Evolutionary conservation across 2,329 filamentous ascomycete species (phyloP), one percentile per base, ranked within the genome.

Genomic region (Microthyrium microscopicum): DNA sequence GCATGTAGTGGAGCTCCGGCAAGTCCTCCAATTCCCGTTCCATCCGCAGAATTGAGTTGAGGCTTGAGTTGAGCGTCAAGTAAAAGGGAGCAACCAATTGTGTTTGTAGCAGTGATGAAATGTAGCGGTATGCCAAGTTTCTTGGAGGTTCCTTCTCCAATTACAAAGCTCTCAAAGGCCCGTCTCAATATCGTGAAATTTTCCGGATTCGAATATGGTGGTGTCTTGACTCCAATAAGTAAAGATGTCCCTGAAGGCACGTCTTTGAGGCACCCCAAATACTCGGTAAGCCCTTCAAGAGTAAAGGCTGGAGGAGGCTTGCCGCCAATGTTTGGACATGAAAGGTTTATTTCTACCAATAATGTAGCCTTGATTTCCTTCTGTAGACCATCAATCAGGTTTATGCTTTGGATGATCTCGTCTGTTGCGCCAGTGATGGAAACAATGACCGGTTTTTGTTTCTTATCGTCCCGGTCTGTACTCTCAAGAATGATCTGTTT

Each of bases 61-160:
- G 58, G 49, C 40, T 8, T 24, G 4, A 42, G 1, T 46, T 41
- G 38, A n/a, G 43, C 45, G 16, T 40, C 36, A 1, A 81, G 49
- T 1, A 82, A 54, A 0, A 85, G 57, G 28, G 70, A 77, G 0
- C 66, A 72, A 1, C 79, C 80, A 0, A 85, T 66, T 1, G 71
- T 85, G 45, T 85, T 85, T 1, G 73, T 79, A 0, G 77, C 67
- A 0, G 79, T 83, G 41, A 85, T 61, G 52, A 85, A 85, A 40
- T 56, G 61, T 30, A 47, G 48, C 4, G 46, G 40, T 1, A 41
- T 27, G 18, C 43, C 37, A 5, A 28, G 34, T 3, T 44, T 44
- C 34, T 39, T 38, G n/a, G 5, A 8, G n/a, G 12, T 45, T 40
- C 6, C 42, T 42, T 2, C 42, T 46, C 1, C 44, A n/a, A n/a